phyloP scores from a whole-genome alignment of 1,284 basidiomycete genomes.

The Cutaneotrichosporon cyanovorans region DNA sequence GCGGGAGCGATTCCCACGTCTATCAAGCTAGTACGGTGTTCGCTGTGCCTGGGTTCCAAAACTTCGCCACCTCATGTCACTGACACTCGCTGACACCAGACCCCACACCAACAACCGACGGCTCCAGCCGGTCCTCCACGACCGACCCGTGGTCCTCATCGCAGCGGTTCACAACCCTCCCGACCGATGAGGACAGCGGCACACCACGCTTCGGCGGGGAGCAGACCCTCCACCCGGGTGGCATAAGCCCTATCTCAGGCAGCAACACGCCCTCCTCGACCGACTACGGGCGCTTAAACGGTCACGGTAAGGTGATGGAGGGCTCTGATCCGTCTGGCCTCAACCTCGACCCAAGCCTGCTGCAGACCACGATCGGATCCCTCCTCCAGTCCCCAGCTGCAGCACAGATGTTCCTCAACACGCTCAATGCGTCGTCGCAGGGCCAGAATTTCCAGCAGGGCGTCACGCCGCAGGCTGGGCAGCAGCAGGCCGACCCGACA shows the following conservation, averaged over 20 bases:
- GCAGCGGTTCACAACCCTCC: constrained; percentile 32
- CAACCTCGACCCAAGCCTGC: constrained; percentile 46
- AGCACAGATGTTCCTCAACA: constrained; percentile 62
- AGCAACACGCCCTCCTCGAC: neutral
- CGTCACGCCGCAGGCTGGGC: neutral
- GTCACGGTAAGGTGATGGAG: neutral
- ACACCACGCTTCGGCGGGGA: constrained; percentile 14
- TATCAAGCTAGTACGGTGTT: too few species aligned
- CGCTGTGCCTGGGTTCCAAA: too few species aligned
- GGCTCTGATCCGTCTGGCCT: constrained; percentile 10
- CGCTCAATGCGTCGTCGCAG: constrained; percentile 40
- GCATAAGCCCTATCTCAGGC: constrained; percentile 25
- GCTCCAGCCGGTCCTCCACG: constrained; percentile 8
- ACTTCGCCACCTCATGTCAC: too few species aligned
- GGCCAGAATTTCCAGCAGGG: constrained; percentile 21
- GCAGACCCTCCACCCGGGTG: constrained; percentile 23
- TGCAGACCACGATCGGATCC: constrained; percentile 57
- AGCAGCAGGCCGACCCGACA: constrained; percentile 25
- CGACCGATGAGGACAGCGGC: constrained; percentile 29
- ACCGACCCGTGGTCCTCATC: constrained; percentile 19
- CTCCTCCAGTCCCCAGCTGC: constrained; percentile 59
- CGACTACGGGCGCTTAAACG: constrained; percentile 4
- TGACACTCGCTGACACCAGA: too few species aligned
- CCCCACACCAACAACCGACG: too few species aligned
- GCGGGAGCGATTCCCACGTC: too few species aligned